Conservation (phyloP, 257 asterid species). For the Penstemon davidsonii region DNA sequence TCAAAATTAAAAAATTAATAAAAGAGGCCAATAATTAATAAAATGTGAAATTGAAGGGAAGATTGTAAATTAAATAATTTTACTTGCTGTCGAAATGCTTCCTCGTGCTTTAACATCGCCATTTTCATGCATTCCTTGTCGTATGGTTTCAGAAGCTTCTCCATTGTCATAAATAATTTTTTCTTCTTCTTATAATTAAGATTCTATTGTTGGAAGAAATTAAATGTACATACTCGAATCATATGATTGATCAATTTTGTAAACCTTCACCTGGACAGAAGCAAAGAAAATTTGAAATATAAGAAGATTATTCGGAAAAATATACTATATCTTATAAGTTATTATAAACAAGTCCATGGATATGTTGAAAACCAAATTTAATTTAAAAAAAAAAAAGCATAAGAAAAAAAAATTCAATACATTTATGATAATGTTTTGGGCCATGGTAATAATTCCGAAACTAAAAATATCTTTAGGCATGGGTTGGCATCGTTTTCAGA, state of each 20-base stretch:
- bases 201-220: no score
- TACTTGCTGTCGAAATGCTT: conserved; percentile 89
- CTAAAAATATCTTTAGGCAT: conserved; percentile 43
- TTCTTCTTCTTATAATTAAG: no score
- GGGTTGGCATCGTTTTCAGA: conserved; percentile 44
- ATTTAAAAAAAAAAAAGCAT: no score
- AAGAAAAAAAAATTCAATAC: no score
- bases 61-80: not conserved
- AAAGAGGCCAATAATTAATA: not conserved
- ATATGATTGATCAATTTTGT: no score
- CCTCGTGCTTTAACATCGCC: conserved; percentile 94
- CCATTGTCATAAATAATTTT: conserved; percentile 39
- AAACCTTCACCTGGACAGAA: conserved; percentile 25
- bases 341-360: no score
- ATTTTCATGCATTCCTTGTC: conserved; percentile 84
- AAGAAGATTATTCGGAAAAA: not conserved
- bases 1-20: not conserved
- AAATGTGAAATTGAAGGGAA: not conserved
- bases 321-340: no score
- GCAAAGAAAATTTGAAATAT: conserved; percentile 17
- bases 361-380: no score
- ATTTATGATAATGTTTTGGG: conserved; percentile 31
- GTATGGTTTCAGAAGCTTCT: conserved; percentile 50
- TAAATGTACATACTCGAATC: no score
- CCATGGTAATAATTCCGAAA: conserved; percentile 35